phyloP scores from a whole-genome alignment of 2,329 filamentous ascomycete species.

The Exophiala bonariae region DNA sequence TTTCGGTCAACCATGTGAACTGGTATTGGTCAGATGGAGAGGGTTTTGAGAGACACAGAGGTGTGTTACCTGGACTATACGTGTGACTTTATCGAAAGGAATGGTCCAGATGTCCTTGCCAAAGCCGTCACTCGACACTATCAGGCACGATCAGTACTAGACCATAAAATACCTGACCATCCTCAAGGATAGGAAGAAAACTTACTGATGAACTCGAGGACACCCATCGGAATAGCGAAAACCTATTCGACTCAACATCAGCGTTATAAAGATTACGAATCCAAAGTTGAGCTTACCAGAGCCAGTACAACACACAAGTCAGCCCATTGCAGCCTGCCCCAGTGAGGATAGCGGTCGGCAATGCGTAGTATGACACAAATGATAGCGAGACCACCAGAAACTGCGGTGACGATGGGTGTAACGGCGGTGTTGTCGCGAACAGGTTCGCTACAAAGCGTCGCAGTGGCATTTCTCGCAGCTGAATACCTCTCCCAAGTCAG shows the following conservation, averaged over 20 bases:
- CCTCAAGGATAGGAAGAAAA: too few species aligned
- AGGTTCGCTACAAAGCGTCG: constrained; percentile 1
- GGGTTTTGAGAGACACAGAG: not conserved
- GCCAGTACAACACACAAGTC: constrained; percentile 13
- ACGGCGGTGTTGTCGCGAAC: constrained; percentile 5
- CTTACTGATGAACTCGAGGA: constrained; percentile 18
- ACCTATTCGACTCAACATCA: too few species aligned
- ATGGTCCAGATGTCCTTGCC: constrained; percentile 49
- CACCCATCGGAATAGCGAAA: constrained; percentile 17
- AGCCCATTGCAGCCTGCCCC: constrained; percentile 9
- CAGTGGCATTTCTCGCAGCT: constrained; percentile 17
- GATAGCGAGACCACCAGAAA: constrained; percentile 13
- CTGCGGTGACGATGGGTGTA: constrained; percentile 12
- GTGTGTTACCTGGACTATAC: constrained; percentile 3
- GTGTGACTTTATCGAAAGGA: constrained; percentile 41
- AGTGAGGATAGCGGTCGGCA: constrained; percentile 7
- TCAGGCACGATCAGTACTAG: too few species aligned
- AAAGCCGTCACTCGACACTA: constrained; percentile 35
- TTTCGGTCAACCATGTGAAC: constrained; percentile 31
- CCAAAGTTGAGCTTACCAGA: constrained; percentile 4
- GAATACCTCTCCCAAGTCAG: too few species aligned
- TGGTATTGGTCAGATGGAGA: not conserved
- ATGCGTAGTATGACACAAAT: constrained; percentile 16
- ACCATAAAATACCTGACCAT: too few species aligned
- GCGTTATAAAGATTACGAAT: too few species aligned